Evolutionary conservation across 1,284 basidiomycete genomes (phyloP), one percentile per base, ranked within the genome.

Genomic region (Cutaneotrichosporon cyanovorans): DNA sequence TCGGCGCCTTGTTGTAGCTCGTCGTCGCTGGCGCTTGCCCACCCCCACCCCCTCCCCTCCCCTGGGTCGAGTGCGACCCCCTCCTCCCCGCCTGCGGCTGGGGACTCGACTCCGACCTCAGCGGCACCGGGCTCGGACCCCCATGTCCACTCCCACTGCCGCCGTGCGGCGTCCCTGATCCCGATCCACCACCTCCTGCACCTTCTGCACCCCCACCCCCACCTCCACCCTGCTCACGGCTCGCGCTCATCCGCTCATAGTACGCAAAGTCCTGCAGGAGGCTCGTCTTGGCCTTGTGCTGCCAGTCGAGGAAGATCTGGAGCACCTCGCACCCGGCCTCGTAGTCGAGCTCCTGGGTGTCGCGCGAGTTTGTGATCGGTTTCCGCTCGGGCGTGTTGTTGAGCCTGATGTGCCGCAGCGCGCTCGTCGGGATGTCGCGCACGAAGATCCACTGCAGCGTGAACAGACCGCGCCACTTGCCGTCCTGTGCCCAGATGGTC

Each of bases 311-410:
- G 77, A 96, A 92, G 61, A 95, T 95, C 49, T 85, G 80, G 30
- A 96, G 77, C 79, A 95, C 92, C 67, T 95, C 91, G 66, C 87
- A 83, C 2, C 91, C 92, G 30, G 88, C 89, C 58, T 95, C 91
- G 37, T 88, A 87, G 37, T 90, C 80, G 19, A 96, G 76, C 65
- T 96, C 91, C 68, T 95, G 74, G 4, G 75, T 76, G 54, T 74
- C 73, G 12, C 73, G 61, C 18, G 87, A 92, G 62, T 92, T 92
- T 2, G 90, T 95, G 47, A 96, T 91, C 1, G 91, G 91, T 72
- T 96, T 96, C 62, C 87, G 82, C 69, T 96, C 91, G 61, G 87
- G 87, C 3, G 91, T 96, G 72, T 96, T 96, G 66, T 87, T 91
- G 53, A 57, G 59, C 6, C 68, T 58, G 45, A 66, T 60, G 33